A percentile compares a stretch with the other conserved stretches of the same genome.
These are phyloP conservation scores for Vigna radiata DNA, from an alignment of 306 rosid genomes.

Conservation along the genomic window DNA sequence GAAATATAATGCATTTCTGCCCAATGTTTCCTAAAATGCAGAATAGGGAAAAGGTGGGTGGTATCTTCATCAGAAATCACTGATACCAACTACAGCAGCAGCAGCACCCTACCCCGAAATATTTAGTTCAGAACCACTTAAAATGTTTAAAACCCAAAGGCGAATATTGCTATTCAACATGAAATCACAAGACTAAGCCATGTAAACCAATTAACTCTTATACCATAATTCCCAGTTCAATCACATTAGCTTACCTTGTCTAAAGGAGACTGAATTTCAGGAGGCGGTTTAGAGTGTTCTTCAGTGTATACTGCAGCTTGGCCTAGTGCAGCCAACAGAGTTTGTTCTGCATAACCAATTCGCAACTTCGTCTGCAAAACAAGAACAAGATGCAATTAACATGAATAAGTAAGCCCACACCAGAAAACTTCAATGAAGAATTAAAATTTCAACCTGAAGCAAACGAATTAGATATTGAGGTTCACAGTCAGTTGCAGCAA, in stretches of 20 bases:
- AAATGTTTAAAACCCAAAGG: conserved; percentile 28
- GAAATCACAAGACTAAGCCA: conserved; percentile 31
- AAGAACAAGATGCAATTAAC: conserved; percentile 33
- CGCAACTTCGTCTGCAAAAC: conserved; percentile 74
- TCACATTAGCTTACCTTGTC: conserved; percentile 70
- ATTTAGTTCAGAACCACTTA: conserved; percentile 18
- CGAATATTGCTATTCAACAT: conserved; percentile 5
- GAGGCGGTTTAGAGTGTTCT: conserved; percentile 74
- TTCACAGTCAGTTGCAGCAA: conserved; percentile 93
- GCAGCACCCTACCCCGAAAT: conserved; percentile 13
- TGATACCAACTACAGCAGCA: conserved; percentile 8
- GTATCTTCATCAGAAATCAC: conserved; percentile 31
- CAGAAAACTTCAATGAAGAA: conserved; percentile 36
- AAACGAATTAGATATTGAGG: conserved; percentile 84
- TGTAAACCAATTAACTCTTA: conserved; percentile 9
- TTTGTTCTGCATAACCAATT: conserved; percentile 89
- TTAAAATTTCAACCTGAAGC: conserved; percentile 71
- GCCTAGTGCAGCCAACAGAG: conserved; percentile 91
- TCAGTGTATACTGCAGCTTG: conserved; percentile 86
- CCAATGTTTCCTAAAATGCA: conserved; percentile 15
- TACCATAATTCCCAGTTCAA: conserved; percentile 35
- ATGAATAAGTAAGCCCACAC: conserved; percentile 39
- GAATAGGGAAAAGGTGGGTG: conserved; percentile 25
- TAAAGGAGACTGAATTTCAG: conserved; percentile 70
- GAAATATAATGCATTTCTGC: conserved; percentile 6